A percentile compares a stretch with the other conserved stretches of the same genome.
phyloP scores from a whole-genome alignment of 176 grass and related monocot genomes.

The Chloris gayana region DNA sequence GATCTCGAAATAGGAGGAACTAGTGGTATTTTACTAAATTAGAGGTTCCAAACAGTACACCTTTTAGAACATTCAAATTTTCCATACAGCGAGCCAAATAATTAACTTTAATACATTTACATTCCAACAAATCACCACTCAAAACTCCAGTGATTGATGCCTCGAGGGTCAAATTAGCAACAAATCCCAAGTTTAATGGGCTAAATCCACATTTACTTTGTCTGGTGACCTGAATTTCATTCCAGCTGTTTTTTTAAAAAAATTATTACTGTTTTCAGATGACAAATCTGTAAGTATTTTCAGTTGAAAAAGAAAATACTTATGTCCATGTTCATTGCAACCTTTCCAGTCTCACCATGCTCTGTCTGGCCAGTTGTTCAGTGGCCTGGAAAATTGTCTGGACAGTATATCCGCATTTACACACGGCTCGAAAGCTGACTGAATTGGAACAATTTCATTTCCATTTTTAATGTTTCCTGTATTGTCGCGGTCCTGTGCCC shows the following conservation, averaged over 20 bases:
- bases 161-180: background rate
- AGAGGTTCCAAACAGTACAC: background rate
- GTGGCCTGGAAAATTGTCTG: background rate
- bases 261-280: background rate
- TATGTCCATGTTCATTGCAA: background rate
- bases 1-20: background rate
- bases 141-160: background rate
- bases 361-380: background rate
- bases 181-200: background rate
- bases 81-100: background rate
- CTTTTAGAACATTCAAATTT: background rate
- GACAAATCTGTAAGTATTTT: background rate
- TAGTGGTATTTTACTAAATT: no score
- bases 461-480: background rate
- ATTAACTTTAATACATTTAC: background rate
- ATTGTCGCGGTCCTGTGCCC: background rate
- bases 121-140: background rate
- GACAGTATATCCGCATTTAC: background rate
- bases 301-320: background rate
- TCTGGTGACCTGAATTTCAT: background rate
- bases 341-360: background rate
- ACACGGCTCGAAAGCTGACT: constrained; percentile 10
- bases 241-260: no score
- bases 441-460: background rate
- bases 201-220: background rate